Conservation (phyloP, 2,329 filamentous ascomycete genomes). For the Amylocarpus encephaloides region DNA sequence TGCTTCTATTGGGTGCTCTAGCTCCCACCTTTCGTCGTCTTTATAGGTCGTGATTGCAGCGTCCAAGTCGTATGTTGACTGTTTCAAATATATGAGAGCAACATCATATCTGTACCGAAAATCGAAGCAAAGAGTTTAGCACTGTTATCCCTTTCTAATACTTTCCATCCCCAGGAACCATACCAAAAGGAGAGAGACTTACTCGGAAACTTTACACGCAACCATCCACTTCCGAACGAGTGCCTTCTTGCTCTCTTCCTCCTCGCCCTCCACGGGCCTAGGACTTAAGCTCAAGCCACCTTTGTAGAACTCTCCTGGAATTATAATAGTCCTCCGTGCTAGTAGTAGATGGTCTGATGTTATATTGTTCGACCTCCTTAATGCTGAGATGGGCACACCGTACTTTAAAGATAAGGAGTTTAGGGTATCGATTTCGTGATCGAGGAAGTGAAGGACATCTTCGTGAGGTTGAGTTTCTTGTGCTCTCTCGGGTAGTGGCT, state of each 20-base stretch:
- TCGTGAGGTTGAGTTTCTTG: slow-evolving; percentile 34
- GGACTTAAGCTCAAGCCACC: slow-evolving; percentile 63
- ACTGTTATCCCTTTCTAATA: not conserved
- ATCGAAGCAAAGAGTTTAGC: slow-evolving; percentile 30
- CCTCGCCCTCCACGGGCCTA: slow-evolving; percentile 64
- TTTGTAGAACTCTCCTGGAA: slow-evolving; percentile 65
- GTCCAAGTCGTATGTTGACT: slow-evolving; percentile 60
- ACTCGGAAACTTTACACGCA: slow-evolving; percentile 69
- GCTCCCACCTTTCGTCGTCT: slow-evolving; percentile 72
- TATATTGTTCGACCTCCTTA: slow-evolving; percentile 63
- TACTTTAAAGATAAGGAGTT: slow-evolving; percentile 66
- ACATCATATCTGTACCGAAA: slow-evolving; percentile 52
- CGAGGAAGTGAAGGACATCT: slow-evolving; percentile 69
- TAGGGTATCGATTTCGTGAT: slow-evolving; percentile 62
- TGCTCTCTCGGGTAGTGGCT: slow-evolving; percentile 19
- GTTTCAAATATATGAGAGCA: slow-evolving; percentile 68
- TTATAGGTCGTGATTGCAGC: slow-evolving; percentile 57
- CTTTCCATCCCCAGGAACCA: not conserved
- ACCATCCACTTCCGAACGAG: slow-evolving; percentile 75
- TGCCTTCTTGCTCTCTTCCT: slow-evolving; percentile 63
- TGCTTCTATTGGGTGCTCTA: slow-evolving; percentile 52
- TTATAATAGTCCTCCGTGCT: slow-evolving; percentile 62
- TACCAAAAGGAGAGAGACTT: too few species aligned
- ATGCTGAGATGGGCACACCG: slow-evolving; percentile 53
- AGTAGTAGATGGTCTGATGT: slow-evolving; percentile 64